These are phyloP conservation scores for Kodamaea nitidulidarum DNA, from an alignment of 805 yeast species.

Conservation along the genomic window DNA sequence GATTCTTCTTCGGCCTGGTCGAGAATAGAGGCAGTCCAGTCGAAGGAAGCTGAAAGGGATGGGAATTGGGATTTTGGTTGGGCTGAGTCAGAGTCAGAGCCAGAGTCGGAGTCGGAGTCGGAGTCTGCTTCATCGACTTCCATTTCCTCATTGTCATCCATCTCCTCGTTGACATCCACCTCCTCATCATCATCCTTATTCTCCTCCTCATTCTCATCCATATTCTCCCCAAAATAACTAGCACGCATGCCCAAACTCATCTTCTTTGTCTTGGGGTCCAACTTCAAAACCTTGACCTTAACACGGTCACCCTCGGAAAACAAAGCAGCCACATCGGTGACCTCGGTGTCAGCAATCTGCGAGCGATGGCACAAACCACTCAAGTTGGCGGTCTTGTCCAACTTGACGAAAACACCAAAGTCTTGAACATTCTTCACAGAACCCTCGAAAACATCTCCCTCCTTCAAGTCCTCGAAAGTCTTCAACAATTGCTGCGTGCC, in stretches of 20 bases:
- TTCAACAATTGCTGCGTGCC: conserved; percentile 62
- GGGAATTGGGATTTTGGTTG: too few species aligned
- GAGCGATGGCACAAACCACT: conserved; percentile 86
- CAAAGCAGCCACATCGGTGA: conserved; percentile 55
- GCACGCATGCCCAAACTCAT: conserved; percentile 93
- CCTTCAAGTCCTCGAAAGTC: conserved; percentile 61
- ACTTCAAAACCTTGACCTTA: conserved; percentile 70
- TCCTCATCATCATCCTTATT: too few species aligned
- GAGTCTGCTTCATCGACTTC: conserved; percentile 5
- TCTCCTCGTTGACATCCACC: conserved; percentile 20
- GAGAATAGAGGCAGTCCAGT: conserved; percentile 90
- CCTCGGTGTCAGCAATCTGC: conserved; percentile 70
- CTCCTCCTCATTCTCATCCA: conserved; percentile 25
- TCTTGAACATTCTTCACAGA: conserved; percentile 72
- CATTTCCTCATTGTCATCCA: conserved; percentile 22
- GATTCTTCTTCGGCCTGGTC: conserved; percentile 69
- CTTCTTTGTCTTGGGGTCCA: conserved; percentile 64
- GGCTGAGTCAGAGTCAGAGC: conserved; percentile 1
- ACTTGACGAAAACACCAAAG: conserved; percentile 84
- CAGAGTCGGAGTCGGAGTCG: conserved; percentile 28
- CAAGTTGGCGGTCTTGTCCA: conserved; percentile 69
- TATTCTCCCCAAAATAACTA: conserved; percentile 60
- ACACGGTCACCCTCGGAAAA: conserved; percentile 90
- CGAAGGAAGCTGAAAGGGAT: conserved; percentile 85
- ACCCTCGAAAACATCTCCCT: conserved; percentile 75